Base-by-base conservation (phyloP, 768 basidiomycete genomes). In the Lactifluus hygrophoroides region DNA sequence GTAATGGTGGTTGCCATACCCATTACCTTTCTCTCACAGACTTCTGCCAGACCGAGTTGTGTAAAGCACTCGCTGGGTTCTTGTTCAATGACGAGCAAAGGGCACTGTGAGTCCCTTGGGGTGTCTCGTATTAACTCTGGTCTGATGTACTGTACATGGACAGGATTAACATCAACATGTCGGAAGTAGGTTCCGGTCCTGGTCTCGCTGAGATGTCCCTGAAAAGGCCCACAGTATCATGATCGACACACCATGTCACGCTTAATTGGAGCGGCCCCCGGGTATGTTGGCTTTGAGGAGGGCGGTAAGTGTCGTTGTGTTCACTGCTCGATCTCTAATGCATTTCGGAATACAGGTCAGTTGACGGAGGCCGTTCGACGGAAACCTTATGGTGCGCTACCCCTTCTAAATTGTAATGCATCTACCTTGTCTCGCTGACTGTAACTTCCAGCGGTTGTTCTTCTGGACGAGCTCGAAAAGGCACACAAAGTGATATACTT, bases 101-200 rank as follows among this genome's bases (percentile, higher is more conserved):
- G 43, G 93, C 90, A 11, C 67, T 95, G 90, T 90, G 66, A 71
- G 83, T 56, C 34, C 16, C 58, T 32, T 32, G 27, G n/a, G 7
- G 10, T 23, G 48, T 27, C 11, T 19, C 4, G 35, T 7, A 27
- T 51, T 21, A 51, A 27, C 10, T 43, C 27, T n/a, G 58, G 56
- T 14, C 37, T 56, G 19, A 56, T 49, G 5, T 32, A 49, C 16
- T 49, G 5, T 32, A 49, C 16, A n/a, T 50, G 13, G 50, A n/a
- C 60, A 90, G 87, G 54, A 91, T 94, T 62, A 89, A 86, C 58
- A 91, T 95, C 68, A 94, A 96, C 65, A 94, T 95, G 91, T 88
- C 89, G n/a, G 90, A 96, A 73, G 69, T 76, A 58, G 23, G 64
- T 38, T 40, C 46, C 44, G 16, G 13, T 5, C 16, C 13, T 45